These are phyloP conservation scores for Oryza glaberrima DNA, from an alignment of 176 grass and related monocot species.

Conservation along the genomic window DNA sequence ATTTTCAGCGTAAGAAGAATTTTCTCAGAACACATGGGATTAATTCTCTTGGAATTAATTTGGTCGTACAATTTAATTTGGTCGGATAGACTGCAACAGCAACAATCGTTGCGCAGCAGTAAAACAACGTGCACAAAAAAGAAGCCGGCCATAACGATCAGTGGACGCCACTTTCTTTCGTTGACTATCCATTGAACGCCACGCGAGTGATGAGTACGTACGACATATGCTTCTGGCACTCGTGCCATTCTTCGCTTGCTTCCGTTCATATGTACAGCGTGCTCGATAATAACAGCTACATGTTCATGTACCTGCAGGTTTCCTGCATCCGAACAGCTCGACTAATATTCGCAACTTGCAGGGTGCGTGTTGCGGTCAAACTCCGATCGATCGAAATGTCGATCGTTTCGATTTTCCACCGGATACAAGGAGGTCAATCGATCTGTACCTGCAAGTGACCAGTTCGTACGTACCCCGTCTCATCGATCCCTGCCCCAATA, in stretches of 20 bases:
- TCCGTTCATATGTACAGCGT: background rate
- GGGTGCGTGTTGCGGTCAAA: background rate
- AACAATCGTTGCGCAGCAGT: background rate
- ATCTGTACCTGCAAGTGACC: background rate
- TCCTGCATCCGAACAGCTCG: background rate
- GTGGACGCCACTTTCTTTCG: background rate
- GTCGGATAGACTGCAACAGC: conserved; percentile 19
- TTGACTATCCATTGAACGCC: conserved; percentile 28
- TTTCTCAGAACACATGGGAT: background rate
- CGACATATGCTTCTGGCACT: conserved; percentile 18
- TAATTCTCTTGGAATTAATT: background rate
- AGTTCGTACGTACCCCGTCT: background rate
- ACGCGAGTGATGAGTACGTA: background rate
- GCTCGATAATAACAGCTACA: background rate
- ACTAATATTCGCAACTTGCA: background rate
- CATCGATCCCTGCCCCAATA: no score
- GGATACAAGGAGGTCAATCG: background rate
- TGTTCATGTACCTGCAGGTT: background rate
- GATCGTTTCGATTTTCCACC: background rate
- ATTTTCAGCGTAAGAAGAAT: background rate
- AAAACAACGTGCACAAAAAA: conserved; percentile 43
- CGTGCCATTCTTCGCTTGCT: background rate
- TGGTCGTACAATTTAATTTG: background rate
- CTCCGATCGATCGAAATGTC: background rate
- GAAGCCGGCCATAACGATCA: background rate